These are phyloP conservation scores for Daldinia caldariorum DNA, from an alignment of 495 filamentous ascomycete genomes.

Conservation along the genomic window DNA sequence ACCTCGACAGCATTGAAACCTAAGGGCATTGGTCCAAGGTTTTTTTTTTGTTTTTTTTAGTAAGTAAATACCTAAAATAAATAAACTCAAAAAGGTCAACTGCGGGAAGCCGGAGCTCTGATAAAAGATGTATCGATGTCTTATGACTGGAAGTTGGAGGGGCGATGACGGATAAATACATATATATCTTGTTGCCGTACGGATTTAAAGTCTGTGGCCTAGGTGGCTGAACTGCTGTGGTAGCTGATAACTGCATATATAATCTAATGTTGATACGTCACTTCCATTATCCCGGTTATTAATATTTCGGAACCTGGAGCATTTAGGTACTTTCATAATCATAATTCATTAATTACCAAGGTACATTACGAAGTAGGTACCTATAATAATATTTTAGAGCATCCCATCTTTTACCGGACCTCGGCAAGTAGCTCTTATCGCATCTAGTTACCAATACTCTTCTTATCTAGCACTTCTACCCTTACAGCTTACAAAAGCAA, in stretches of 20 bases:
- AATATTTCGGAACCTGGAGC: background rate
- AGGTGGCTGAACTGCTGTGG: background rate
- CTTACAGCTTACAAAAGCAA: too few relatives aligned
- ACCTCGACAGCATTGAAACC: constrained; percentile 15
- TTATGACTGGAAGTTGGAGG: constrained; percentile 18
- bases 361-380: too few relatives aligned
- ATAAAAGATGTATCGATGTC: background rate
- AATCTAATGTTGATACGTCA: background rate
- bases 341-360: too few relatives aligned
- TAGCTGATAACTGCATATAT: background rate
- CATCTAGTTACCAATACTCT: background rate
- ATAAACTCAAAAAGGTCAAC: constrained; percentile 6
- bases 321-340: too few relatives aligned
- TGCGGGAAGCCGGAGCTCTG: constrained; percentile 3
- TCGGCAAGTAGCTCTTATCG: constrained; percentile 8
- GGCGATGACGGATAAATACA: constrained; percentile 18
- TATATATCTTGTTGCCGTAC: background rate
- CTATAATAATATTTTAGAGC: background rate
- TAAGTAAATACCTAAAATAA: constrained; percentile 1
- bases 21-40: constrained; percentile 6
- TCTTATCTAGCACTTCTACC: background rate
- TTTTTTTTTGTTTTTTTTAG: background rate
- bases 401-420: background rate
- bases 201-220: background rate
- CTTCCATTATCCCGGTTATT: constrained; percentile 15